Conservation (phyloP, 2,329 filamentous ascomycete genomes). For the Tolypocladium inflatum region DNA sequence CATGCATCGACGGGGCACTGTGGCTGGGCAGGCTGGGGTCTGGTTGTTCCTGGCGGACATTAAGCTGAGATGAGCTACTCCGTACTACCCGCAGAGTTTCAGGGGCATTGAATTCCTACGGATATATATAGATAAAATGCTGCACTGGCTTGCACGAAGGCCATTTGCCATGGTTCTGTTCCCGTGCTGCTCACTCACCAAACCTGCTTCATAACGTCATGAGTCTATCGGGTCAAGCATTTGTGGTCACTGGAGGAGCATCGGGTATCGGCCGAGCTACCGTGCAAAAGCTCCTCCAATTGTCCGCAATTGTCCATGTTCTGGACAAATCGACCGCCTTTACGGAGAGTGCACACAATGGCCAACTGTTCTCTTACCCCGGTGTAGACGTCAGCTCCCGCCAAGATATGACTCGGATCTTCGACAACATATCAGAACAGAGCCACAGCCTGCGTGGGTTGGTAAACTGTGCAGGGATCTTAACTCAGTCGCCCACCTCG, state of each 20-base stretch:
- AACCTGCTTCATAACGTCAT: background rate
- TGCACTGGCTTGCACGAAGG: too few relatives aligned
- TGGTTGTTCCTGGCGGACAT: too few relatives aligned
- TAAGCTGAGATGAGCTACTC: too few relatives aligned
- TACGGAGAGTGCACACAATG: background rate
- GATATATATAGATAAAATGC: too few relatives aligned
- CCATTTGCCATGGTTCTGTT: too few relatives aligned
- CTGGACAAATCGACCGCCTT: background rate
- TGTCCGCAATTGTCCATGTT: slow-evolving; percentile 1
- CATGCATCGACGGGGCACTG: too few relatives aligned
- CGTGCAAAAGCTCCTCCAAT: slow-evolving; percentile 1
- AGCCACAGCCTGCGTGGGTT: background rate
- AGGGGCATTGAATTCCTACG: too few relatives aligned
- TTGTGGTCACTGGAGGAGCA: slow-evolving; percentile 2
- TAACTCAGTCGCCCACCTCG: background rate
- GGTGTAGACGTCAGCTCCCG: background rate
- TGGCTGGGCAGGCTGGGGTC: too few relatives aligned
- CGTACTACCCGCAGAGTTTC: too few relatives aligned
- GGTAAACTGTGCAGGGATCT: background rate
- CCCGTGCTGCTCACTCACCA: too few relatives aligned
- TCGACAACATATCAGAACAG: background rate
- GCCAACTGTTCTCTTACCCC: background rate
- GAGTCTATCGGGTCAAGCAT: background rate
- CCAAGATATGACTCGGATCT: background rate
- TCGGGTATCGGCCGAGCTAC: slow-evolving; percentile 1